Evolutionary conservation across 192 early-diverging fungal species (phyloP), one percentile per base, ranked within the genome.

Genomic region (Oehlia diaphana): DNA sequence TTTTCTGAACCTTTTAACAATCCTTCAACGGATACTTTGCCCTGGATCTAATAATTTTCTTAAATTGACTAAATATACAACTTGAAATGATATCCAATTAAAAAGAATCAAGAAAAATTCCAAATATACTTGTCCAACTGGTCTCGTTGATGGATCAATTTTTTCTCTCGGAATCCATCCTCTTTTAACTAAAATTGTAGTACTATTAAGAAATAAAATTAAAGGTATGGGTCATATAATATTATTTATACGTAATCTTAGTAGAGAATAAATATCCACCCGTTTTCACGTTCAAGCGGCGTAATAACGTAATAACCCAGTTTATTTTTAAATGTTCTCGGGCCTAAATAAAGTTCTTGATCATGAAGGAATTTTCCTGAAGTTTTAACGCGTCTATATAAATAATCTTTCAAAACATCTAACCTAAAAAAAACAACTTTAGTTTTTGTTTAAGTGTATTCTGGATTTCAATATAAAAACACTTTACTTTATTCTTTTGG

Each of bases 161-260:
- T 93, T 91, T 8, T 92, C 91, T 26, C 89, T 86, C 14, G 92
- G 87, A 26, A 98, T 92, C 95, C 96, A 98, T 13, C 96, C 96
- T 47, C 96, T 90, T 81, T 95, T 93, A 19, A 98, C 90, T 50
- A 98, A 85, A 13, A 96, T 88, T 19, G 89, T 89, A 16, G 89
- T 89, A 77, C 87, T 82, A 90, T 79, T 23, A 79, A 81, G 14
- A 35, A n/a, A 73, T 64, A 26, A 13, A 39, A n/a, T 16, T 61
- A 19, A 21, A 28, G 6, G 16, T 26, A 39, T 7, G 1, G 37
- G 6, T 53, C 12, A 53, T 14, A 58, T 21, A 13, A 16, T 49
- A 50, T 73, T 31, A 31, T 31, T 19, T n/a, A 39, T 21, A 37
- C 7, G 3, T 78, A 9, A 26, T 31, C 63, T 26, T 5, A 74